Conservation (phyloP, 2,329 filamentous ascomycete species). For the Cladophialophora carrionii region DNA sequence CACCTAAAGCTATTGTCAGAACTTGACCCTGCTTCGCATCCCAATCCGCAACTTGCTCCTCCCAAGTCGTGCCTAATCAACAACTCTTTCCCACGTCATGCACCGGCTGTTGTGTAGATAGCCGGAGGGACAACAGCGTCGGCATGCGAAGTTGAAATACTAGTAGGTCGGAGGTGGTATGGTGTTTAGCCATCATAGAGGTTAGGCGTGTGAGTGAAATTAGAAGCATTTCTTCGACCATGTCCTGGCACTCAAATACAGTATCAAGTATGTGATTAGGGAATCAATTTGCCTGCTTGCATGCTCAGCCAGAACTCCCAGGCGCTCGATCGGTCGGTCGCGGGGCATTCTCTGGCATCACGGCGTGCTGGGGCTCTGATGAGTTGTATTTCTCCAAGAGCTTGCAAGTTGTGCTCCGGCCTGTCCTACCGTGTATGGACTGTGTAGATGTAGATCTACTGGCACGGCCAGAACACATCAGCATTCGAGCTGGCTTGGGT, state of each 20-base stretch:
- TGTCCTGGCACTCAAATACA: conserved; percentile 1
- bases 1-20: too few species aligned
- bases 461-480: too few species aligned
- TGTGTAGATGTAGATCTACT: too few species aligned
- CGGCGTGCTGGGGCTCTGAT: background rate
- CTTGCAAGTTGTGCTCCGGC: too few species aligned
- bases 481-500: too few species aligned
- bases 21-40: background rate
- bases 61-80: too few species aligned
- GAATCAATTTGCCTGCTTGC: conserved; percentile 4
- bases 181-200: background rate
- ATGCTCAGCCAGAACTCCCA: background rate
- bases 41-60: background rate
- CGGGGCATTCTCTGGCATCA: background rate
- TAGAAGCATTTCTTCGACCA: conserved; percentile 3
- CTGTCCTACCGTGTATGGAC: too few species aligned
- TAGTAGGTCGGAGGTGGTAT: background rate
- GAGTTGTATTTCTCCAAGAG: background rate
- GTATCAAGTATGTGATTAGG: too few species aligned
- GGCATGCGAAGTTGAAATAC: conserved; percentile 35
- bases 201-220: background rate
- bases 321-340: background rate
- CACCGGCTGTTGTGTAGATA: conserved; percentile 15
- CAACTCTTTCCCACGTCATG: conserved; percentile 36
- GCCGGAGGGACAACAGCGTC: conserved; percentile 25